phyloP scores from a whole-genome alignment of 2,329 filamentous ascomycete genomes.

The Geosmithia morbida region DNA sequence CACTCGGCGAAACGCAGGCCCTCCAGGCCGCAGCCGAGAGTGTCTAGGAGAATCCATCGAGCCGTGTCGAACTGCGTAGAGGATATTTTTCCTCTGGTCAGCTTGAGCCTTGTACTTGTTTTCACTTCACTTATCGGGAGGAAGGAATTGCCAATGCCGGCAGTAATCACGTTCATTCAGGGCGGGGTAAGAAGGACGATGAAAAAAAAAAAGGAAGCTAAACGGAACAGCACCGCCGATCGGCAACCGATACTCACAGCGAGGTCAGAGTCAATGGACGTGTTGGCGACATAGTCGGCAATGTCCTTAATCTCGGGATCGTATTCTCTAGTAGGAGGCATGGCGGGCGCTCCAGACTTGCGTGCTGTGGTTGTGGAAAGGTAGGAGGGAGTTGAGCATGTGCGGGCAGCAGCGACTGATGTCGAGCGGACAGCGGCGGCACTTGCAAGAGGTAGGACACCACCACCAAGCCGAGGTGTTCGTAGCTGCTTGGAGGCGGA shows the following conservation, averaged over 20 bases:
- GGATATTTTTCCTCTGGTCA: not conserved
- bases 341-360: slow-evolving; percentile 28
- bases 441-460: slow-evolving; percentile 18
- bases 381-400: slow-evolving; percentile 19
- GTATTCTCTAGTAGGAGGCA: slow-evolving; percentile 48
- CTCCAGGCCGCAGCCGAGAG: slow-evolving; percentile 90
- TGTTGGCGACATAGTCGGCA: slow-evolving; percentile 87
- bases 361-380: slow-evolving; percentile 36
- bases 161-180: not conserved
- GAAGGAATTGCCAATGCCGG: not conserved
- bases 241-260: slow-evolving; percentile 57
- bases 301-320: slow-evolving; percentile 93
- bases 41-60: slow-evolving; percentile 92
- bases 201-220: not conserved
- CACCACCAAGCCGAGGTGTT: slow-evolving; percentile 19
- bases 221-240: not conserved
- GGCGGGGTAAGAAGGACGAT: slow-evolving; percentile 1
- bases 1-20: slow-evolving; percentile 93
- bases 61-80: slow-evolving; percentile 71
- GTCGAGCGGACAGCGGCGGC: slow-evolving; percentile 17
- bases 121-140: not conserved
- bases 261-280: slow-evolving; percentile 78
- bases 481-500: slow-evolving; percentile 39
- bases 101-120: not conserved
- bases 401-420: slow-evolving; percentile 14